phyloP scores from a whole-genome alignment of 2,329 filamentous ascomycete species.

The Phyllosticta citrichinensis region DNA sequence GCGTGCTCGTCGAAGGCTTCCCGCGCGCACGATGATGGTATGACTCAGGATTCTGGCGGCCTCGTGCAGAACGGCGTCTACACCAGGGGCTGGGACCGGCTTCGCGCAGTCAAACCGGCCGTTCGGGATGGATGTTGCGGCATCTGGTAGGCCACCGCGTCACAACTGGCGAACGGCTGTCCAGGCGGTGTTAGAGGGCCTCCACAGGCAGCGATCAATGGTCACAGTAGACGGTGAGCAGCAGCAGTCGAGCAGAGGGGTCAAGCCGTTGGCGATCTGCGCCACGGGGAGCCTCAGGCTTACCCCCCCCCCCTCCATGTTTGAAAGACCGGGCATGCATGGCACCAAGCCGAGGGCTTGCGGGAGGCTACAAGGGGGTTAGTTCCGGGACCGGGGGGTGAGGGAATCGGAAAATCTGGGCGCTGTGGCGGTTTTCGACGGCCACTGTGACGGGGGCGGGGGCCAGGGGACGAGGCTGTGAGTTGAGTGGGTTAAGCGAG shows the following conservation, averaged over 20 bases:
- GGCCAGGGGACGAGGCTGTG: constrained; percentile 6
- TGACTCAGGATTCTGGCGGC: neutral
- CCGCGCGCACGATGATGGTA: constrained; percentile 4
- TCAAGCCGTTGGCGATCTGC: neutral
- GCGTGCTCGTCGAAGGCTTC: neutral
- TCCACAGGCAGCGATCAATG: neutral
- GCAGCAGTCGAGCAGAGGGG: neutral
- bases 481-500: constrained; percentile 6
- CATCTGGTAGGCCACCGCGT: neutral
- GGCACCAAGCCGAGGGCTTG: neutral
- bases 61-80: neutral
- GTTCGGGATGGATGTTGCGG: constrained; percentile 2
- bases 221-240: neutral
- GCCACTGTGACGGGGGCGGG: constrained; percentile 1
- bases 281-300: constrained; percentile 8
- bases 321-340: neutral
- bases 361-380: constrained; percentile 1
- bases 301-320: neutral
- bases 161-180: neutral
- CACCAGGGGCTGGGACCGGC: neutral
- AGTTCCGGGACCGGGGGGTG: constrained; percentile 3
- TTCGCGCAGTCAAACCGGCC: neutral
- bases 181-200: neutral
- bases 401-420: constrained; percentile 3
- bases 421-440: neutral